Conservation (phyloP, 2,329 filamentous ascomycete species). For the Fusarium udum region DNA sequence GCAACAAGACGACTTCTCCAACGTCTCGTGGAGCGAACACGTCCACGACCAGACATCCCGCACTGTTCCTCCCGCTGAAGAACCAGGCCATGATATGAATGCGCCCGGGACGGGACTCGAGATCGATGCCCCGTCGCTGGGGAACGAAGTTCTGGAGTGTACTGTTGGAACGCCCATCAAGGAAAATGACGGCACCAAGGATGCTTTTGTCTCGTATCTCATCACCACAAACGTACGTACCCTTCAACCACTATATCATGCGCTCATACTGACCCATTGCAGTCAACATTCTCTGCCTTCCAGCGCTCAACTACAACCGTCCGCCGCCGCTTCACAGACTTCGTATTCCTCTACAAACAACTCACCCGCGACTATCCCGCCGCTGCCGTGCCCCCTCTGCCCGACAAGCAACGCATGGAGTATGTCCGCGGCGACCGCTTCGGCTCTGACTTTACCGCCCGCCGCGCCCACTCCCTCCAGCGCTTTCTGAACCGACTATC, state of each 20-base stretch:
- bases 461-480: constrained; percentile 88
- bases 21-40: constrained; percentile 79
- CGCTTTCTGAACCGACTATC: constrained; percentile 89
- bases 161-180: constrained; percentile 85
- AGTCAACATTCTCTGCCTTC: constrained; percentile 96
- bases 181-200: constrained; percentile 96
- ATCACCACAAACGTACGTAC: constrained; percentile 82
- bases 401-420: constrained; percentile 99
- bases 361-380: constrained; percentile 88
- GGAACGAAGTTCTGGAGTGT: constrained; percentile 82
- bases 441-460: constrained; percentile 87
- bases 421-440: constrained; percentile 98
- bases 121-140: constrained; percentile 69
- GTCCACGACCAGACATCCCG: constrained; percentile 51
- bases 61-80: constrained; percentile 35
- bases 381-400: constrained; percentile 91
- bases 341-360: constrained; percentile 94
- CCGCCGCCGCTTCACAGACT: constrained; percentile 95
- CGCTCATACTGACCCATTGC: constrained; percentile 3
- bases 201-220: constrained; percentile 94
- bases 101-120: constrained; percentile 60
- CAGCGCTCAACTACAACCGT: constrained; percentile 81
- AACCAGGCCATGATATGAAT: constrained; percentile 50
- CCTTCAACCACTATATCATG: not conserved
- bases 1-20: constrained; percentile 77